Evolutionary conservation across 2,329 filamentous ascomycete species (phyloP).

Genomic region (Akanthomyces dipterigenus): DNA sequence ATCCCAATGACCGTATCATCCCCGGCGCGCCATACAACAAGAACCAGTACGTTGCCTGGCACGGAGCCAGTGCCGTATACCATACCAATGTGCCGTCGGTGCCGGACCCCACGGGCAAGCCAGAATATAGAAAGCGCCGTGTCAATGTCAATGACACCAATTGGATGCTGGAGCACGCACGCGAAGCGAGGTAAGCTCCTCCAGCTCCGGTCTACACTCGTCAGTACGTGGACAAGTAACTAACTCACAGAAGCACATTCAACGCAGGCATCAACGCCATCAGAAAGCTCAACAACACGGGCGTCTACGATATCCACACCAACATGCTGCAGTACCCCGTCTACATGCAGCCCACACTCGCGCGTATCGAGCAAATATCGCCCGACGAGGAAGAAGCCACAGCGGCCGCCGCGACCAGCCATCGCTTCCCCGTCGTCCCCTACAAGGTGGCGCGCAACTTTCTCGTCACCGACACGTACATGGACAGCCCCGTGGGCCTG

Average conservation of each 20-base stretch:
- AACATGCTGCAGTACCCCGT: constrained; percentile 84
- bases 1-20: constrained; percentile 76
- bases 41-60: constrained; percentile 98
- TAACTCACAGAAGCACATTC: constrained; percentile 58
- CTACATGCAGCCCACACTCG: constrained; percentile 84
- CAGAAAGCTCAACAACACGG: constrained; percentile 62
- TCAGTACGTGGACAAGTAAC: background rate
- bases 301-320: constrained; percentile 90
- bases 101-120: constrained; percentile 69
- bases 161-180: constrained; percentile 93
- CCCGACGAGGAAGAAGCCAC: constrained; percentile 29
- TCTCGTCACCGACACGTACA: constrained; percentile 47
- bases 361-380: constrained; percentile 68
- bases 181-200: constrained; percentile 71
- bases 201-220: background rate
- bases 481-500: constrained; percentile 44
- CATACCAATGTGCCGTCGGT: constrained; percentile 73
- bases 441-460: constrained; percentile 49
- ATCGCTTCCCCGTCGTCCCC: constrained; percentile 41
- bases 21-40: constrained; percentile 88
- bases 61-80: constrained; percentile 92
- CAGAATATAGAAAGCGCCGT: constrained; percentile 74
- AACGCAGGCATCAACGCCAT: constrained; percentile 67
- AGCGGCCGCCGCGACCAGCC: constrained; percentile 22
- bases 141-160: constrained; percentile 88